Evolutionary conservation across 1,139 yeast species (phyloP).

Genomic region (Candida mesenterica): DNA sequence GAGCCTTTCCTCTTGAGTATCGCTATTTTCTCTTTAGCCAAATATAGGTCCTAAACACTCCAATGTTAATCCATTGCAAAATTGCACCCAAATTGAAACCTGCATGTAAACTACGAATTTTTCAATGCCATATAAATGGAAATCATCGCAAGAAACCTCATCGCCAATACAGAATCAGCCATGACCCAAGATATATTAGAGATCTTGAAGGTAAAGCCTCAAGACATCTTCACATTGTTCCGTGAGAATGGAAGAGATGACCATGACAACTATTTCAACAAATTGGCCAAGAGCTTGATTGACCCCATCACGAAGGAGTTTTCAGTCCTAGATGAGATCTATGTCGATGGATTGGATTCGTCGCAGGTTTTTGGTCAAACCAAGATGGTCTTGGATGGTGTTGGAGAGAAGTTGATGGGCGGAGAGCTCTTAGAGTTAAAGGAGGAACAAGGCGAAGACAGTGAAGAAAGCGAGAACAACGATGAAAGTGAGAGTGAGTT

Average conservation of each 20-base stretch:
- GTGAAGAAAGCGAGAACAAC: constrained; percentile 20
- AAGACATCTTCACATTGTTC: constrained; percentile 26
- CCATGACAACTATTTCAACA: constrained; percentile 24
- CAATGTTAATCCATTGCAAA: too few relatives aligned
- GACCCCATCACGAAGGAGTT: constrained; percentile 65
- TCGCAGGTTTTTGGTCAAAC: constrained; percentile 94
- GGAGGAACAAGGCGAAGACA: constrained; percentile 19
- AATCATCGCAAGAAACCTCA: too few relatives aligned
- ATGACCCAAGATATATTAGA: constrained; percentile 22
- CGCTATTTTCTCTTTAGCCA: too few relatives aligned
- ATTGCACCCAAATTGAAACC: too few relatives aligned
- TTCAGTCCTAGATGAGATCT: constrained; percentile 77
- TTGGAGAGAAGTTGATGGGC: constrained; percentile 55
- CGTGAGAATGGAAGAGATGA: constrained; percentile 13
- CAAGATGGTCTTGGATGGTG: constrained; percentile 74
- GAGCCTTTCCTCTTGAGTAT: too few relatives aligned
- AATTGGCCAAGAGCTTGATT: constrained; percentile 50
- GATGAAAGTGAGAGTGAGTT: too few relatives aligned
- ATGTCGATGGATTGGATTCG: constrained; percentile 83
- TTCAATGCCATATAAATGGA: too few relatives aligned
- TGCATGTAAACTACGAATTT: too few relatives aligned
- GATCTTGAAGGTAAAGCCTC: constrained; percentile 23
- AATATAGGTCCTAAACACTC: too few relatives aligned
- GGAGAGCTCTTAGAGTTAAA: constrained; percentile 45
- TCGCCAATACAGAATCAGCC: too few relatives aligned